These are phyloP conservation scores for Blastobotrys arbuscula DNA, from an alignment of 1,139 yeast genomes.

Conservation along the genomic window DNA sequence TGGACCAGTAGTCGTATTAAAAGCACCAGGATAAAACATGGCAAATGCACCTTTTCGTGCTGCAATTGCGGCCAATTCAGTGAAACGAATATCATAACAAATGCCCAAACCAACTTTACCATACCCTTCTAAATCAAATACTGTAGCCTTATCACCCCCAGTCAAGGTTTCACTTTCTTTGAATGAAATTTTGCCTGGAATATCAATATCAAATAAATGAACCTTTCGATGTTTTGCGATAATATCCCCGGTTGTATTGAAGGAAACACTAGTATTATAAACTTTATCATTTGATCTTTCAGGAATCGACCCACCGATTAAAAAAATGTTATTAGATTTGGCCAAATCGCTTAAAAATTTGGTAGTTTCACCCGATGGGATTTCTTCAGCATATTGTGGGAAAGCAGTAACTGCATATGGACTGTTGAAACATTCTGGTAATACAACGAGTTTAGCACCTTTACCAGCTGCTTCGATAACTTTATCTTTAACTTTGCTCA, in stretches of 20 bases:
- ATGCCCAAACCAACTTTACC: conserved; percentile 86
- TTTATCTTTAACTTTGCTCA: conserved; percentile 48
- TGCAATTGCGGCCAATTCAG: conserved; percentile 79
- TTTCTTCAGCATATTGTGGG: conserved; percentile 73
- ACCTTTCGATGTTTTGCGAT: conserved; percentile 85
- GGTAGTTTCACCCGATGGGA: conserved; percentile 67
- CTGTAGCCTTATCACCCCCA: conserved; percentile 77
- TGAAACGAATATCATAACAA: conserved; percentile 89
- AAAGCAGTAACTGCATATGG: conserved; percentile 89
- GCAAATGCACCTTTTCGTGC: conserved; percentile 76
- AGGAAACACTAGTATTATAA: conserved; percentile 79
- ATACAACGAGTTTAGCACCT: conserved; percentile 49
- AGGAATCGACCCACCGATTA: conserved; percentile 91
- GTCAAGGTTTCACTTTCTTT: conserved; percentile 71
- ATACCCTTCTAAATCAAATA: conserved; percentile 58
- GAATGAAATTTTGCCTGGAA: conserved; percentile 83
- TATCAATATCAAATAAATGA: conserved; percentile 86
- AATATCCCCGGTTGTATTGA: conserved; percentile 61
- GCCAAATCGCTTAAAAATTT: conserved; percentile 59
- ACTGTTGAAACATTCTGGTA: conserved; percentile 92
- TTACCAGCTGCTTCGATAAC: conserved; percentile 49
- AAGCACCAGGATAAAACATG: conserved; percentile 92
- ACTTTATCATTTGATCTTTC: conserved; percentile 56
- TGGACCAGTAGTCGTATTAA: conserved; percentile 94
- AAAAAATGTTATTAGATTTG: conserved; percentile 49